A percentile compares a stretch with the other conserved stretches of the same genome.
These are phyloP conservation scores for Lolium perenne DNA, from an alignment of 176 grass and related monocot genomes.

Conservation along the genomic window DNA sequence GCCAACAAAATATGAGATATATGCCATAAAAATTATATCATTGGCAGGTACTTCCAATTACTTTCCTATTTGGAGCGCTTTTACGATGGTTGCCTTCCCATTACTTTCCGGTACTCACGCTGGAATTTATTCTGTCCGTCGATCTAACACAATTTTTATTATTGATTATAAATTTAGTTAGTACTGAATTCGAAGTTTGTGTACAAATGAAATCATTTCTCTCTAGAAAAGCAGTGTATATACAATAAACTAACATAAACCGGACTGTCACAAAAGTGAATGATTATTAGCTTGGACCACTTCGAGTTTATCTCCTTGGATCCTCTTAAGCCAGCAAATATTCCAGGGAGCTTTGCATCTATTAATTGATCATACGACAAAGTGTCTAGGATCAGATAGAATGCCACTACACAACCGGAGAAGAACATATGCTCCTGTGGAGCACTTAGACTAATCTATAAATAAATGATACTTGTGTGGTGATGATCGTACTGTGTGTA, in stretches of 20 bases:
- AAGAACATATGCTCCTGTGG: conserved; percentile 49
- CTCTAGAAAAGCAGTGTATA: neutral
- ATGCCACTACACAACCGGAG: conserved; percentile 43
- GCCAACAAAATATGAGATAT: no score
- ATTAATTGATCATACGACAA: conserved; percentile 25
- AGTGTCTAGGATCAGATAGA: conserved; percentile 42
- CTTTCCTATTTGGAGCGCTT: no score
- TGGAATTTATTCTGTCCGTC: no score
- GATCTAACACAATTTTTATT: no score
- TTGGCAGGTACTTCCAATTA: no score
- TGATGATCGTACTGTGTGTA: conserved; percentile 30
- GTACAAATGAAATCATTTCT: neutral
- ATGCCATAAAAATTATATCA: no score
- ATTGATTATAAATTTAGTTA: no score
- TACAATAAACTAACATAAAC: conserved; percentile 14
- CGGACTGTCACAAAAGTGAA: neutral
- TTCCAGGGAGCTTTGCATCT: conserved; percentile 43
- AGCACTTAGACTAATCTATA: neutral
- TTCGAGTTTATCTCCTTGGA: conserved; percentile 26
- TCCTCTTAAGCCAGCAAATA: conserved; percentile 36
- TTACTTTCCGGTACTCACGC: no score
- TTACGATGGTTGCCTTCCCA: no score
- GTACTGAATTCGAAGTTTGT: neutral
- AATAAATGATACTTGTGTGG: neutral
- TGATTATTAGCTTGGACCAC: conserved; percentile 14